A percentile compares a stretch with the other conserved stretches of the same genome.
Conservation (phyloP, 2,329 filamentous ascomycete species). For the Gaeumannomyces sp. region DNA sequence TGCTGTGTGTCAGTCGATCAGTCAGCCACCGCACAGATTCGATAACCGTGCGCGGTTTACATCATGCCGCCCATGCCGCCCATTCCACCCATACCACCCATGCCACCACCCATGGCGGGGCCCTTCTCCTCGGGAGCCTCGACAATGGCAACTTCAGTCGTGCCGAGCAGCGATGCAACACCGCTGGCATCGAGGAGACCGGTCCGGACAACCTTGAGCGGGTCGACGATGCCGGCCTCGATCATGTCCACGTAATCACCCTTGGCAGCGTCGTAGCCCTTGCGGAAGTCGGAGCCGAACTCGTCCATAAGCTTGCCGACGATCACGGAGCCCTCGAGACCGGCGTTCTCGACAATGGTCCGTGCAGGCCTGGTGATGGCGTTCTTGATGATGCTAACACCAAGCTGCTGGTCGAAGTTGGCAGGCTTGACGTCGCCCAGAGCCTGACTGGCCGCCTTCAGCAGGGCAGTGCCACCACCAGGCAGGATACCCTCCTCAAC, state of each 20-base stretch:
- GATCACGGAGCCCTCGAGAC: conserved; percentile 89
- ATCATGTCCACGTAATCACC: conserved; percentile 99
- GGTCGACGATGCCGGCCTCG: conserved; percentile 89
- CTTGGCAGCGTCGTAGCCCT: conserved; percentile 92
- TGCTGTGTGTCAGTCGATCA: background rate
- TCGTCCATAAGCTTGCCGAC: conserved; percentile 98
- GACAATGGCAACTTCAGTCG: conserved; percentile 95
- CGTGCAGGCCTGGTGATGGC: conserved; percentile 93
- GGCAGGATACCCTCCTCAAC: conserved; percentile 99
- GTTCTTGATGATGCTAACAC: conserved; percentile 95
- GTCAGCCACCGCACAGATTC: background rate
- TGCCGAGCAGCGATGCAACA: conserved; percentile 93
- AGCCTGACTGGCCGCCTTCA: conserved; percentile 92
- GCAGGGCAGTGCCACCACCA: conserved; percentile 93
- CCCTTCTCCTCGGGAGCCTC: conserved; percentile 94
- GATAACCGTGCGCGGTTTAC: conserved; percentile 32
- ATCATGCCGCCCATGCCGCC: conserved; percentile 57
- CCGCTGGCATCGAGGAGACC: conserved; percentile 91
- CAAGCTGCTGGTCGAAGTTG: conserved; percentile 99
- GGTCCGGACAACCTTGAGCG: conserved; percentile 98
- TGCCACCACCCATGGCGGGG: conserved; percentile 47
- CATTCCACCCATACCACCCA: conserved; percentile 62
- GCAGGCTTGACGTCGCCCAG: conserved; percentile 73
- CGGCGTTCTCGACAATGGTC: conserved; percentile 96
- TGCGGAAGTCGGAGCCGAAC: conserved; percentile 89